Evolutionary conservation across 176 grass and related monocot species (phyloP).

Genomic region (barley (Hordeum vulgare)): DNA sequence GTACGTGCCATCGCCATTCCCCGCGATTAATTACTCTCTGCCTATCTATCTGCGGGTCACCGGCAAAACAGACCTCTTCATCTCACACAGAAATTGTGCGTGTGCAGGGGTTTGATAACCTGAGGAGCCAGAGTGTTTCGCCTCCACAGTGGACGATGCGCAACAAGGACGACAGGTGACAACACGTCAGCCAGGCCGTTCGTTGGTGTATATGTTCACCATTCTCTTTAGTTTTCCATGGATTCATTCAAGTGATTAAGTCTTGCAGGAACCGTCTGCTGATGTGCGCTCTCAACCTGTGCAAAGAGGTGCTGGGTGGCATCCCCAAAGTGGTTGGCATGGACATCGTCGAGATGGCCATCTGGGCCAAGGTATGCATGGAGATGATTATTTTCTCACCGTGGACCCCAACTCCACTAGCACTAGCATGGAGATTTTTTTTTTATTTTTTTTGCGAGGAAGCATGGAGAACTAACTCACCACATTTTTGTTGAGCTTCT

Average conservation of each 20-base stretch:
- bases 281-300: constrained; percentile 74
- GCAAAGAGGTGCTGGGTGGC: constrained; percentile 68
- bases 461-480: too few species aligned
- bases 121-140: constrained; percentile 75
- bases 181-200: not conserved
- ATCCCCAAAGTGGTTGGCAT: constrained; percentile 83
- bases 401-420: too few species aligned
- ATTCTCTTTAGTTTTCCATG: not conserved
- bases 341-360: constrained; percentile 95
- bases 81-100: not conserved
- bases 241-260: not conserved
- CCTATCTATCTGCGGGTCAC: not conserved
- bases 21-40: not conserved
- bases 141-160: constrained; percentile 96
- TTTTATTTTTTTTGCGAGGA: too few species aligned
- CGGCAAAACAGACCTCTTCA: not conserved
- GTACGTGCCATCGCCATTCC: constrained; percentile 24
- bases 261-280: constrained; percentile 71
- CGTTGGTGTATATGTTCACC: not conserved
- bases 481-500: too few species aligned
- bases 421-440: too few species aligned
- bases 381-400: not conserved
- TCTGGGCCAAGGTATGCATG: constrained; percentile 81
- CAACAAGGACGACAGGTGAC: constrained; percentile 91
- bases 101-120: constrained; percentile 74